phyloP scores from a whole-genome alignment of 2,329 filamentous ascomycete species.

The Colletotrichum aenigma region DNA sequence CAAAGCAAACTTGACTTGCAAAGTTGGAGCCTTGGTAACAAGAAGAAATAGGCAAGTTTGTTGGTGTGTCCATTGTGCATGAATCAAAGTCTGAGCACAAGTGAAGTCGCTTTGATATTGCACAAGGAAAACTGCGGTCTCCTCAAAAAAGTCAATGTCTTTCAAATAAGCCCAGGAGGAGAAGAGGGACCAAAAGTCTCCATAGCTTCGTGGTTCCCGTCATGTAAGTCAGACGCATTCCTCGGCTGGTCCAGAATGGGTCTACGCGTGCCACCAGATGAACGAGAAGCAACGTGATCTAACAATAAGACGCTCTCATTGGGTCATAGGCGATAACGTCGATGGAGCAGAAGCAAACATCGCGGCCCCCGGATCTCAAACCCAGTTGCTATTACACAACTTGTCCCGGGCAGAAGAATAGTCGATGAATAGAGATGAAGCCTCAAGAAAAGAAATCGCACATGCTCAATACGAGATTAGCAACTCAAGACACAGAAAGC shows the following conservation, averaged over 20 bases:
- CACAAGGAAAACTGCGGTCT: neutral
- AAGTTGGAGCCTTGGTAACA: too few species aligned
- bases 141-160: neutral
- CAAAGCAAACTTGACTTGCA: too few species aligned
- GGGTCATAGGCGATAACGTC: neutral
- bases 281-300: neutral
- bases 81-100: neutral
- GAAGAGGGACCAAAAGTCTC: neutral
- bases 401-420: neutral
- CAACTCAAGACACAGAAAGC: neutral
- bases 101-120: neutral
- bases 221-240: neutral
- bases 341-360: neutral
- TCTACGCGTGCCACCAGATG: neutral
- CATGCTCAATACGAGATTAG: neutral
- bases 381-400: neutral
- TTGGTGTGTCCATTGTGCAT: neutral
- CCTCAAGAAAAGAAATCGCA: neutral
- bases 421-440: neutral
- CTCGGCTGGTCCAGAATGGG: neutral
- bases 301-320: neutral
- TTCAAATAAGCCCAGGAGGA: neutral
- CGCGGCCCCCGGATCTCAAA: neutral
- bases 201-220: neutral
- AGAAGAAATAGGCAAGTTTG: neutral